phyloP scores from a whole-genome alignment of 2,329 filamentous ascomycete genomes.

The Xylariaceae sp. region DNA sequence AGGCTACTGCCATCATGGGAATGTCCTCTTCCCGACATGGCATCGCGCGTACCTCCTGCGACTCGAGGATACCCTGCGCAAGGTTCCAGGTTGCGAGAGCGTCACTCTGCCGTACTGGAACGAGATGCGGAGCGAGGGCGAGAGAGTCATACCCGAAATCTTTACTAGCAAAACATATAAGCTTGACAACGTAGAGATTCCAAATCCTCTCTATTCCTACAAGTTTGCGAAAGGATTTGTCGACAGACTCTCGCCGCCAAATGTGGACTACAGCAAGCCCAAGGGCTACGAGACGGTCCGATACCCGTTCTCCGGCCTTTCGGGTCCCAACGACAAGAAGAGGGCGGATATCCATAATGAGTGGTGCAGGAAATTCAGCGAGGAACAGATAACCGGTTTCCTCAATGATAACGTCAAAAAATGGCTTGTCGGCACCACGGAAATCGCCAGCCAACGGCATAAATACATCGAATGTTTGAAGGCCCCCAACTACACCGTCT shows the following conservation, averaged over 20 bases:
- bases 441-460: too few relatives aligned
- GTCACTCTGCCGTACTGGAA: slow-evolving; percentile 9
- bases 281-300: slow-evolving; percentile 5
- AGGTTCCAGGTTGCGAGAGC: neutral
- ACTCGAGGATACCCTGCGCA: slow-evolving; percentile 10
- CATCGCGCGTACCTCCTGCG: slow-evolving; percentile 6
- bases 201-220: slow-evolving; percentile 10
- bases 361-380: too few relatives aligned
- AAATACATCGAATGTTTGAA: slow-evolving; percentile 7
- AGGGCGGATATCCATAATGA: too few relatives aligned
- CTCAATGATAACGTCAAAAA: too few relatives aligned
- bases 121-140: neutral
- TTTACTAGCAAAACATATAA: slow-evolving; percentile 1
- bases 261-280: slow-evolving; percentile 5
- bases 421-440: too few relatives aligned
- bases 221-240: slow-evolving; percentile 3
- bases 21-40: slow-evolving; percentile 11
- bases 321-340: neutral
- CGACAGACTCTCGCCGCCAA: neutral
- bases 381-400: too few relatives aligned
- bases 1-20: slow-evolving; percentile 10
- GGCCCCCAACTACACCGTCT: slow-evolving; percentile 10
- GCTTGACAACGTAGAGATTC: neutral
- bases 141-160: neutral
- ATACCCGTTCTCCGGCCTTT: slow-evolving; percentile 7